phyloP scores from a whole-genome alignment of 1,284 basidiomycete species.

The Pseudozyma hubeiensis region DNA sequence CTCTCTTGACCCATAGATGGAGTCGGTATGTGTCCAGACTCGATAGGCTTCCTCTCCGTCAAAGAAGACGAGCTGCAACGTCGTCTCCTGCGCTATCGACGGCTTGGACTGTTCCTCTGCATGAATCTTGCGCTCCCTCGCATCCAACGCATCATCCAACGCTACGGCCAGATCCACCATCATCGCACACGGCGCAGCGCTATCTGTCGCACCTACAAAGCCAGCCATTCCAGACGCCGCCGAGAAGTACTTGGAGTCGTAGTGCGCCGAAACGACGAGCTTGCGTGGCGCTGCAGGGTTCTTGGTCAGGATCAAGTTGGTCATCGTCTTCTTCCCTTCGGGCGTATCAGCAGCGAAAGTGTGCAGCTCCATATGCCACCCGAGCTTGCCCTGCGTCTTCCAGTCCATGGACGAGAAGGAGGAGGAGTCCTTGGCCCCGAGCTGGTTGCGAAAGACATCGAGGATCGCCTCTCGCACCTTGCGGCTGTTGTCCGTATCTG shows the following conservation, averaged over 20 bases:
- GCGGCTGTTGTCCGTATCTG: conserved; percentile 57
- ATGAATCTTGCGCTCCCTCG: conserved; percentile 36
- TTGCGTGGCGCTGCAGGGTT: conserved; percentile 87
- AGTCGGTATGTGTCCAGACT: conserved; percentile 88
- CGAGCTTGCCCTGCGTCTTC: conserved; percentile 18
- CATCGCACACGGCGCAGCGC: conserved; percentile 93
- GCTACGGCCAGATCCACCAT: conserved; percentile 63
- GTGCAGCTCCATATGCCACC: conserved; percentile 61
- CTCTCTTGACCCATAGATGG: conserved; percentile 84
- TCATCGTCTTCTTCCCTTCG: conserved; percentile 82
- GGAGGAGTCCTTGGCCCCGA: conserved; percentile 18
- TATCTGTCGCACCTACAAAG: conserved; percentile 97
- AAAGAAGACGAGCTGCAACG: conserved; percentile 94
- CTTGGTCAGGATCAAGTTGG: conserved; percentile 88
- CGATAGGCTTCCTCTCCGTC: conserved; percentile 98
- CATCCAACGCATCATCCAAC: conserved; percentile 58
- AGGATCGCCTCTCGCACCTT: conserved; percentile 52
- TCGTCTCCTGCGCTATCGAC: conserved; percentile 76
- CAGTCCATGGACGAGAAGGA: conserved; percentile 11
- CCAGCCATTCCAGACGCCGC: conserved; percentile 75
- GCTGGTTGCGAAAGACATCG: conserved; percentile 40
- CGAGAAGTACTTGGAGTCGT: conserved; percentile 93
- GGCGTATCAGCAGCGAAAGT: conserved; percentile 75
- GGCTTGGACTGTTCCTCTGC: conserved; percentile 5
- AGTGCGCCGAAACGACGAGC: conserved; percentile 91